A percentile compares a stretch with the other conserved stretches of the same genome.
Evolutionary conservation across 495 filamentous ascomycete species (phyloP).

Genomic region (Neurospora africana): DNA sequence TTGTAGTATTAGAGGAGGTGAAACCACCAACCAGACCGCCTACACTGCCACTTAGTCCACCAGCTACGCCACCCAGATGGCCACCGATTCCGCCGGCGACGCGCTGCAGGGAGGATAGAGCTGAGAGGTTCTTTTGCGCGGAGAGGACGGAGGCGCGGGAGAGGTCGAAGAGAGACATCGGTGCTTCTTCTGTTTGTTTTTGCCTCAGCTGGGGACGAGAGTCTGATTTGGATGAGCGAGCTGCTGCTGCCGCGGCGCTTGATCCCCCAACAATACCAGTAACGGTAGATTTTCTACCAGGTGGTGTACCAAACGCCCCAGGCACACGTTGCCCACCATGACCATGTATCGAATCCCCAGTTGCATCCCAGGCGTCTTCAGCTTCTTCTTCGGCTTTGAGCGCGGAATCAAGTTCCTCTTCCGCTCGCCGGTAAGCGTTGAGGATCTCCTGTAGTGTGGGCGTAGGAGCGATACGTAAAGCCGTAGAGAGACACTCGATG

Average conservation of each 20-base stretch:
- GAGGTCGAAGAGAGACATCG: constrained; percentile 90
- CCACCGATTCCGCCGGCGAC: constrained; percentile 6
- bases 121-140: constrained; percentile 46
- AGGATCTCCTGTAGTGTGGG: constrained; percentile 75
- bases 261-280: background rate
- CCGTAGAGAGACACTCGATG: constrained; percentile 80
- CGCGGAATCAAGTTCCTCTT: constrained; percentile 68
- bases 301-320: constrained; percentile 30
- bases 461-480: constrained; percentile 71
- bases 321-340: constrained; percentile 49
- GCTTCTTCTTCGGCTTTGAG: constrained; percentile 61
- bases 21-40: background rate
- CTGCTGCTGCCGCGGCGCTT: constrained; percentile 13
- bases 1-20: background rate
- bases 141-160: constrained; percentile 67
- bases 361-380: constrained; percentile 61
- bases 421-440: constrained; percentile 71
- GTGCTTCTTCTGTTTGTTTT: constrained; percentile 81
- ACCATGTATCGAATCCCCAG: constrained; percentile 42
- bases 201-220: constrained; percentile 13
- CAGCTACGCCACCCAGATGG: background rate
- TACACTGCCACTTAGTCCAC: constrained; percentile 6
- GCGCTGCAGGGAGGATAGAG: constrained; percentile 34
- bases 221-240: background rate
- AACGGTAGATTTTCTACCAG: background rate